Percentiles rank a stretch among this genome's conserved stretches.
Conservation (phyloP, 768 basidiomycete genomes). For the Russula earlei region DNA sequence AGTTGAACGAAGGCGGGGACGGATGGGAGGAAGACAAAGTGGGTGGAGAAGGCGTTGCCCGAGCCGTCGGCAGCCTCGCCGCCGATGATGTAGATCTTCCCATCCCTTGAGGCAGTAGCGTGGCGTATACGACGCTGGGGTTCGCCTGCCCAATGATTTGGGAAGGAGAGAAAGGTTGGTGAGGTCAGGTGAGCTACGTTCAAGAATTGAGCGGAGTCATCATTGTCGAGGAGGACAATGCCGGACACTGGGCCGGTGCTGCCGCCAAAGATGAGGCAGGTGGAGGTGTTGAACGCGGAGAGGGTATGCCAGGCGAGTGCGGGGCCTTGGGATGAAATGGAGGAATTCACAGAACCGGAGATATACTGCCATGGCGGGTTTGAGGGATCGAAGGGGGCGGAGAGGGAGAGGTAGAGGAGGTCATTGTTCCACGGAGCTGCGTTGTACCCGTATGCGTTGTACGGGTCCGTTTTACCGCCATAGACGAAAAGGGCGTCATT, state of each 20-base stretch:
- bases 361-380: constrained; percentile 64
- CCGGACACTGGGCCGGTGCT: constrained; percentile 51
- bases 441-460: constrained; percentile 59
- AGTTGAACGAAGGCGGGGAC: constrained; percentile 44
- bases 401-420: constrained; percentile 58
- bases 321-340: constrained; percentile 43
- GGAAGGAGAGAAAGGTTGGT: constrained; percentile 41
- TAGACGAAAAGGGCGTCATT: constrained; percentile 57
- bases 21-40: constrained; percentile 51
- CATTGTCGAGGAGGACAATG: constrained; percentile 37
- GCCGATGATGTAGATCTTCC: constrained; percentile 62
- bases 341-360: constrained; percentile 34
- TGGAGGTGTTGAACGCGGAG: constrained; percentile 48
- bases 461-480: constrained; percentile 73
- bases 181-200: constrained; percentile 30
- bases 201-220: constrained; percentile 59
- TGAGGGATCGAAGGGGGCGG: constrained; percentile 44
- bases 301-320: constrained; percentile 73
- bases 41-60: constrained; percentile 46
- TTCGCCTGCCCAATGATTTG: constrained; percentile 48
- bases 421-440: constrained; percentile 68
- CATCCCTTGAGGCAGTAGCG: constrained; percentile 42
- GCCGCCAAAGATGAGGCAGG: constrained; percentile 67
- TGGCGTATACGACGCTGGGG: constrained; percentile 75
- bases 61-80: constrained; percentile 82